Evolutionary conservation across 768 basidiomycete genomes (phyloP).

Genomic region (Sistotremastrum niveocremeum): DNA sequence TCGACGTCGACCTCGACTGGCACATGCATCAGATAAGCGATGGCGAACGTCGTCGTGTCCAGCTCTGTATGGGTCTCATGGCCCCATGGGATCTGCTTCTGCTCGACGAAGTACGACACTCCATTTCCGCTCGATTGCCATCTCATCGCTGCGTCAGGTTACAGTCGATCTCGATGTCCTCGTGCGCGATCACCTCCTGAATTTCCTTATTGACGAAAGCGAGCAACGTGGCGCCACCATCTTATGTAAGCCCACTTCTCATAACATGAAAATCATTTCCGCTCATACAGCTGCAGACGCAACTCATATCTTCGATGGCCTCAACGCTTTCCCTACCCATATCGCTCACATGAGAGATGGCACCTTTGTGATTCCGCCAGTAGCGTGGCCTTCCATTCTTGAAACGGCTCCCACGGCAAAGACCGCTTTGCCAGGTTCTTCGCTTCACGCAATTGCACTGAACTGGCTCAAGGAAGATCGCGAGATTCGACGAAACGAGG

Average conservation of each 20-base stretch:
- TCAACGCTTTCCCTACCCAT: conserved; percentile 86
- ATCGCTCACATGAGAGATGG: conserved; percentile 87
- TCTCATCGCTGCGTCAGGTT: conserved; percentile 35
- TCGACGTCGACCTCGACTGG: conserved; percentile 95
- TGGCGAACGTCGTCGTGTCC: conserved; percentile 85
- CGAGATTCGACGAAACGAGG: conserved; percentile 43
- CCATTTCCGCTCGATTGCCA: not conserved
- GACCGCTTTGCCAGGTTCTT: conserved; percentile 12
- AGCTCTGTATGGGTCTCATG: conserved; percentile 96
- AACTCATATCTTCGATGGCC: conserved; percentile 93
- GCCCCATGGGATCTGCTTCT: conserved; percentile 84
- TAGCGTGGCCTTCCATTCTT: conserved; percentile 44
- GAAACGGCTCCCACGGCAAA: conserved; percentile 14
- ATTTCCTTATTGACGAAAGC: conserved; percentile 76
- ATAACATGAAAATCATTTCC: not conserved
- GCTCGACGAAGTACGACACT: conserved; percentile 70
- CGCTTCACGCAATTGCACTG: conserved; percentile 62
- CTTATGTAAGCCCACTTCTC: conserved; percentile 41
- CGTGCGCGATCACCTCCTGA: conserved; percentile 82
- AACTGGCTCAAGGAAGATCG: conserved; percentile 84
- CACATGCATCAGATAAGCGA: conserved; percentile 94
- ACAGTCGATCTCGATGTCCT: conserved; percentile 96
- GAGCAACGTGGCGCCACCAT: conserved; percentile 73
- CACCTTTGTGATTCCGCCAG: conserved; percentile 48
- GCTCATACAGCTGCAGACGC: conserved; percentile 44